These are phyloP conservation scores for Lepidium africanum DNA, from an alignment of 345 rosid genomes.

Conservation along the genomic window DNA sequence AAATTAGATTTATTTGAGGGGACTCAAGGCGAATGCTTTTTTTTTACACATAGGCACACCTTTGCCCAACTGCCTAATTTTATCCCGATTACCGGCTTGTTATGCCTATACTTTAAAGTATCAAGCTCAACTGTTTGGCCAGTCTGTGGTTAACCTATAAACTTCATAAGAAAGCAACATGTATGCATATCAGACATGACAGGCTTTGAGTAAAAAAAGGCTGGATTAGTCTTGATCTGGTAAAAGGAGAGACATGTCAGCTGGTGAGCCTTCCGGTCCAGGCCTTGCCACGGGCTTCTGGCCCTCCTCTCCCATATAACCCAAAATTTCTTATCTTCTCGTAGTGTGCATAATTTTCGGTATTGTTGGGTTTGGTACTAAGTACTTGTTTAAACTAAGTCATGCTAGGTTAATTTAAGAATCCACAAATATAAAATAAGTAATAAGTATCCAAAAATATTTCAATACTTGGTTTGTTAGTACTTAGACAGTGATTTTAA, in stretches of 20 bases:
- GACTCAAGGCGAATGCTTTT: too few species aligned
- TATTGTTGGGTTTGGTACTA: too few species aligned
- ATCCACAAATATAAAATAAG: too few species aligned
- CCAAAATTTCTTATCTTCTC: neutral
- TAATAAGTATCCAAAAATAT: too few species aligned
- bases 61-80: neutral
- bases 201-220: neutral
- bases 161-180: neutral
- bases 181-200: too few species aligned
- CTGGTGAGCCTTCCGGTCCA: neutral
- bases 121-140: neutral
- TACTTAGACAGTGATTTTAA: too few species aligned
- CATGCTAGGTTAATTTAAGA: too few species aligned
- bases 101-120: neutral
- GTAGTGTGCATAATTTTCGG: too few species aligned
- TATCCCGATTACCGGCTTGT: neutral
- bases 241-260: neutral
- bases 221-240: neutral
- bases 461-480: too few species aligned
- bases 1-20: too few species aligned
- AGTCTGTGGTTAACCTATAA: neutral
- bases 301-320: neutral
- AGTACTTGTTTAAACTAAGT: too few species aligned
- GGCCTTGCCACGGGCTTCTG: neutral
- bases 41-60: too few species aligned